Evolutionary conservation across 805 yeast species (phyloP), one percentile per base, ranked within the genome.

Genomic region (Kuraishia piskuri): DNA sequence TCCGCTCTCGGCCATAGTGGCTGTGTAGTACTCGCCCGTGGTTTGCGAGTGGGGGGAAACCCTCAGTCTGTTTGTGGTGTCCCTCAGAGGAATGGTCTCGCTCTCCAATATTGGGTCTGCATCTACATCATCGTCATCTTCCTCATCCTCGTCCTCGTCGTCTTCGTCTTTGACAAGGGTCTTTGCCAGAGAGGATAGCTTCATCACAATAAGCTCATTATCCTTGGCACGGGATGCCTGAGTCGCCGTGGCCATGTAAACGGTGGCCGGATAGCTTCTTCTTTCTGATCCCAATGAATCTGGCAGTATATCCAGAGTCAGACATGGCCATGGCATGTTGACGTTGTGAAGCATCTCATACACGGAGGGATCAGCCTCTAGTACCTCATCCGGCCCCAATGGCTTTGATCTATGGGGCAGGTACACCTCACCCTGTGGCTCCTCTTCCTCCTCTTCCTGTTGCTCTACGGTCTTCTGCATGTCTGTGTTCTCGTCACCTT

Each of bases 301-400:
- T 5, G 96, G 96, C 52, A 94, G 71, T 21, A 94, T 73, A 64
- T 92, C 98, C 56, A 94, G 75, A 2, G 97, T 90, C 65, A 94
- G 72, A 71, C 97, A 90, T 12, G 99, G 98, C 98, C 98, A 94
- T 62, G 96, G 95, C 69, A 92, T 73, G 68, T 88, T 88, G 55
- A 92, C 89, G 62, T 88, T 88, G 69, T 94, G 99, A 54, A 94
- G 73, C 98, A 94, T 94, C 63, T 92, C 96, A 67, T 94, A 94
- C 2, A 92, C 97, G 7, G 90, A 75, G 48, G 96, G 96, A 71
- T 94, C 99, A 1, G 98, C 96, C 71, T 92, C 97, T 65, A 94
- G 76, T 12, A 87, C 95, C 73, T 94, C 98, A 71, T 90, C 96
- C 1, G 96, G 95, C 1, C 97, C 97, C 59, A 94, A 76, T 5